These are phyloP conservation scores for Monascus ruber DNA, from an alignment of 2,329 filamentous ascomycete species.

Conservation along the genomic window DNA sequence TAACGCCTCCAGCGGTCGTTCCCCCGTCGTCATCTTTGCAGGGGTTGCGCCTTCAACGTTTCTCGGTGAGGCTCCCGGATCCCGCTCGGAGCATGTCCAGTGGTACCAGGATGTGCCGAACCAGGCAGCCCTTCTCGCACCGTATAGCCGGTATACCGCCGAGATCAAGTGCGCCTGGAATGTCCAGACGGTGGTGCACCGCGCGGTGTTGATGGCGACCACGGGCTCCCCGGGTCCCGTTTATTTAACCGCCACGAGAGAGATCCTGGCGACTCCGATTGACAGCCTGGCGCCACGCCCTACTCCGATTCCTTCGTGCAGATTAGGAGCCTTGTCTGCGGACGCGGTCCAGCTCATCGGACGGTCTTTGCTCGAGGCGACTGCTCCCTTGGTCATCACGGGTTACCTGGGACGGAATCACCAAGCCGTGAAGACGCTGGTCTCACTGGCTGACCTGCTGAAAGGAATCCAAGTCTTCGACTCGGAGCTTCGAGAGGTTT, in stretches of 20 bases:
- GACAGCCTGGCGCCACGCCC: constrained; percentile 55
- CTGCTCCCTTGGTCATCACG: constrained; percentile 37
- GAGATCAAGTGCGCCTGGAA: constrained; percentile 75
- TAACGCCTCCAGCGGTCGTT: constrained; percentile 60
- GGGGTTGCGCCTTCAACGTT: constrained; percentile 63
- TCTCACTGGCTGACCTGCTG: constrained; percentile 35
- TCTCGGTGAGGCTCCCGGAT: constrained; percentile 61
- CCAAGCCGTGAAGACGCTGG: constrained; percentile 29
- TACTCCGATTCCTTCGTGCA: constrained; percentile 54
- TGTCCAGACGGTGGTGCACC: constrained; percentile 75
- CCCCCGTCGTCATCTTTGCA: constrained; percentile 63
- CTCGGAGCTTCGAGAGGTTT: constrained; percentile 38
- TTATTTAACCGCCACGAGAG: constrained; percentile 64
- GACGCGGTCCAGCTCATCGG: constrained; percentile 31
- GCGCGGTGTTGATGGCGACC: constrained; percentile 66
- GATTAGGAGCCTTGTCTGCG: constrained; percentile 47
- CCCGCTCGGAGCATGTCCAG: constrained; percentile 67
- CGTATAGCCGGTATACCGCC: constrained; percentile 71
- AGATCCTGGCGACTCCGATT: constrained; percentile 73
- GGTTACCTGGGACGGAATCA: constrained; percentile 38
- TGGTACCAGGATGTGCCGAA: constrained; percentile 75
- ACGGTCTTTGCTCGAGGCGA: constrained; percentile 29
- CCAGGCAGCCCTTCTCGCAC: constrained; percentile 62
- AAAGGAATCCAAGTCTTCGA: constrained; percentile 38
- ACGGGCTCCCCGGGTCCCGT: constrained; percentile 66